These are phyloP conservation scores for Globisporangium megalacanthum DNA, from an alignment of 352 stramenopile genomes.

Conservation along the genomic window DNA sequence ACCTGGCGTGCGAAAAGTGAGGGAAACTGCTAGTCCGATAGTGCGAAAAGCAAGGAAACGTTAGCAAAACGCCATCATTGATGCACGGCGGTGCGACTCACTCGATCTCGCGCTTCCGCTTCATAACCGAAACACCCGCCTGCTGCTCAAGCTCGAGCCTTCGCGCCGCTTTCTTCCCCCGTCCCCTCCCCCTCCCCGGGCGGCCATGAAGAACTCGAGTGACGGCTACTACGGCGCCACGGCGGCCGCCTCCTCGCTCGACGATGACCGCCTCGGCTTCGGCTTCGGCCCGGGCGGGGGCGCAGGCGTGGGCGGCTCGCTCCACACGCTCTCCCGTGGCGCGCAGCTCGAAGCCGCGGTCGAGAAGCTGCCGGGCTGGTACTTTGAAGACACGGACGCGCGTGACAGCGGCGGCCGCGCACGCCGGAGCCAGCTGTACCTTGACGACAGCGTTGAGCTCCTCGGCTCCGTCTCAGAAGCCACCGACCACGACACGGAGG, in stretches of 20 bases:
- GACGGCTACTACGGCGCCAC: conserved; percentile 15
- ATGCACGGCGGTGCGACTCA: no score
- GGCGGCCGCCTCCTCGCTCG: conserved; percentile 12
- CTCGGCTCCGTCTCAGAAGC: conserved; percentile 13
- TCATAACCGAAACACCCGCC: conserved; percentile 13
- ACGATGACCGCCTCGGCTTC: conserved; percentile 4
- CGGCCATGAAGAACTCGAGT: conserved; percentile 15
- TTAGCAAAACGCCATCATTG: no score
- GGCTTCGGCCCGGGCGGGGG: not conserved
- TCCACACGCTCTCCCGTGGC: conserved; percentile 32
- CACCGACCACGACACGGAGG: not conserved
- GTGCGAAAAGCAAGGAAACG: no score
- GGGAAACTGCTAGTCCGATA: no score
- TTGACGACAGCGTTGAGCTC: conserved; percentile 15
- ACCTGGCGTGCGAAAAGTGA: not conserved
- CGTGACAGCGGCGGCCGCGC: conserved; percentile 12
- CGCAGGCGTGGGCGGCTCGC: not conserved
- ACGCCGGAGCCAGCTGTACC: conserved; percentile 10
- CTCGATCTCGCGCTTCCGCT: no score
- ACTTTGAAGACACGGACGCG: conserved; percentile 39
- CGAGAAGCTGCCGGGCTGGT: conserved; percentile 60
- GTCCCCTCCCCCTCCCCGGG: not conserved
- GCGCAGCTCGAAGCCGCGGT: conserved; percentile 63
- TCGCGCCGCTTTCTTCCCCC: not conserved
- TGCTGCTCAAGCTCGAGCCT: not conserved